A percentile compares a stretch with the other conserved stretches of the same genome.
phyloP scores from a whole-genome alignment of 805 yeast genomes.

The Teunomyces gatunensis region DNA sequence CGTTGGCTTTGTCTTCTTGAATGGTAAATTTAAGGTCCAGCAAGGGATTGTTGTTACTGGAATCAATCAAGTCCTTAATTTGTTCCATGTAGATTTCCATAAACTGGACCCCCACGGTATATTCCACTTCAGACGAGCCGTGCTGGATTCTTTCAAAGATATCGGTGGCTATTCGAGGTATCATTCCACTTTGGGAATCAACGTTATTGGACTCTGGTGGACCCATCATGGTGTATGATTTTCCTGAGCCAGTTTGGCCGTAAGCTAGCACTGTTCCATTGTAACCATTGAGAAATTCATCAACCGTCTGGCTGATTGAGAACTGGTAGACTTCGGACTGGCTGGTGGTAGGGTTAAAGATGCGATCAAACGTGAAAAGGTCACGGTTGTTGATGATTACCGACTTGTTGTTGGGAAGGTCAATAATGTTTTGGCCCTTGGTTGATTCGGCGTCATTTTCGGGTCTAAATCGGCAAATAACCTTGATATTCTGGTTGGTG shows the following conservation, averaged over 20 bases:
- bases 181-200: slow-evolving; percentile 53
- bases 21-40: slow-evolving; percentile 42
- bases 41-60: slow-evolving; percentile 7
- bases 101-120: slow-evolving; percentile 64
- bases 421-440: slow-evolving; percentile 17
- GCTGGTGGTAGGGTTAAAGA: slow-evolving; percentile 49
- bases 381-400: slow-evolving; percentile 28
- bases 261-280: slow-evolving; percentile 76
- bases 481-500: slow-evolving; percentile 47
- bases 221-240: slow-evolving; percentile 77
- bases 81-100: slow-evolving; percentile 83
- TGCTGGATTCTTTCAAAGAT: slow-evolving; percentile 55
- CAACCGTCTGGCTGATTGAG: slow-evolving; percentile 60
- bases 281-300: slow-evolving; percentile 70
- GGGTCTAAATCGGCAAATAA: slow-evolving; percentile 73
- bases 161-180: slow-evolving; percentile 68
- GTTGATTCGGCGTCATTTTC: slow-evolving; percentile 33
- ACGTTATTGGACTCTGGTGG: slow-evolving; percentile 23
- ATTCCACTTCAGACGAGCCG: slow-evolving; percentile 52
- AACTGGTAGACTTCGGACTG: slow-evolving; percentile 61
- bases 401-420: slow-evolving; percentile 24
- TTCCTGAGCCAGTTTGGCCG: slow-evolving; percentile 80
- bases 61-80: slow-evolving; percentile 65
- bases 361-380: slow-evolving; percentile 61
- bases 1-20: slow-evolving; percentile 61